Conservation (phyloP, 2,329 filamentous ascomycete species). For the Macrophomina pseudophaseolina region DNA sequence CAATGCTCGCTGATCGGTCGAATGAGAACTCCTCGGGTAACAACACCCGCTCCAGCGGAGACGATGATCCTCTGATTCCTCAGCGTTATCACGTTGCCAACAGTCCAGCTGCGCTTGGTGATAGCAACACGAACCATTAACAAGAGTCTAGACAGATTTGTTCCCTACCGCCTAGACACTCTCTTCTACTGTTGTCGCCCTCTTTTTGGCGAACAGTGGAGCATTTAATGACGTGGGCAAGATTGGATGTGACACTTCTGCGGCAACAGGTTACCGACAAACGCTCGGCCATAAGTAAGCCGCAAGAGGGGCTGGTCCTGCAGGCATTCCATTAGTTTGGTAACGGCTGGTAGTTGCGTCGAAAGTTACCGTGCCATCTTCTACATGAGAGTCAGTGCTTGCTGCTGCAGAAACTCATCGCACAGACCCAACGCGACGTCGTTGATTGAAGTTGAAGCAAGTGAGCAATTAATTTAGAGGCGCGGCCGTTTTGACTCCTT, state of each 20-base stretch:
- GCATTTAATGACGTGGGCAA: not conserved
- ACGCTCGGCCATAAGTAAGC: conserved; percentile 4
- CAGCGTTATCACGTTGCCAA: not conserved
- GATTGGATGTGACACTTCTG: not conserved
- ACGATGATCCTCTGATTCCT: conserved; percentile 13
- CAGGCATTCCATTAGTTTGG: not conserved
- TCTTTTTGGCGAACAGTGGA: not conserved
- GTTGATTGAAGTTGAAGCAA: not conserved
- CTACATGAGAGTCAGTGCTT: conserved; percentile 7
- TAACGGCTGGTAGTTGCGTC: not conserved
- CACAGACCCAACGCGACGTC: conserved; percentile 8
- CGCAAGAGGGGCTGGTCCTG: not conserved
- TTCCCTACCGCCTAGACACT: too few relatives aligned
- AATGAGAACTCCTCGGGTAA: conserved; percentile 17
- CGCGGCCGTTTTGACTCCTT: not conserved
- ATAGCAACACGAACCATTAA: not conserved
- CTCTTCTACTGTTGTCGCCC: not conserved
- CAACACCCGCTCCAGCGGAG: conserved; percentile 10
- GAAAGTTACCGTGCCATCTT: conserved; percentile 16
- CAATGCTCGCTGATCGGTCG: conserved; percentile 3
- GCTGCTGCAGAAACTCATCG: conserved; percentile 4
- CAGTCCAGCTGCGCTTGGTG: not conserved
- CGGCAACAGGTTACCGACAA: not conserved
- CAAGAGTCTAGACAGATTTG: too few relatives aligned
- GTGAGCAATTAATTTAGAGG: conserved; percentile 7